Evolutionary conservation across 2,329 filamentous ascomycete species (phyloP).

Genomic region (Nannizziopsis arthrosporioides): DNA sequence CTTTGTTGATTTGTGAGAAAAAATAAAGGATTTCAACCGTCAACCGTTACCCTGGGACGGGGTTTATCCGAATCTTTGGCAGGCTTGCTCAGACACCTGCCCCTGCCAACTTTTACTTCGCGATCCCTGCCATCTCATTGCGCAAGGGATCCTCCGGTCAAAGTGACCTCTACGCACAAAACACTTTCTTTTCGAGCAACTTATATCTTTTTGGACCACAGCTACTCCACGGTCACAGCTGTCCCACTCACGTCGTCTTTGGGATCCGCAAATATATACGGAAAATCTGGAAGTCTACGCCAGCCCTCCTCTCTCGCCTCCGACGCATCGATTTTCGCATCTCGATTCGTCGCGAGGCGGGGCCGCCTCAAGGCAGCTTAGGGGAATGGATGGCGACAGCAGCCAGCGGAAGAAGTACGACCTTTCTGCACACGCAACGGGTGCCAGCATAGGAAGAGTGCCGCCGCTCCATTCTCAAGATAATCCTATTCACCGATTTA

Average conservation of each 20-base stretch:
- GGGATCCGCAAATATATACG: slow-evolving; percentile 15
- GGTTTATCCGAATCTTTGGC: neutral
- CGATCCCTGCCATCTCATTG: slow-evolving; percentile 7
- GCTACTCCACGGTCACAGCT: neutral
- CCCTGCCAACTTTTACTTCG: slow-evolving; percentile 9
- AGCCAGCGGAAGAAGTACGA: slow-evolving; percentile 65
- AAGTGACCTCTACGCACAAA: slow-evolving; percentile 4
- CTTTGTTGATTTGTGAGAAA: neutral
- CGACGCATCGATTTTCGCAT: slow-evolving; percentile 46
- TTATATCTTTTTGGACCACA: neutral
- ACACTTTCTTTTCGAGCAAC: slow-evolving; percentile 1
- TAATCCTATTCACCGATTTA: slow-evolving; percentile 35
- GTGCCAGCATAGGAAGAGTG: slow-evolving; percentile 35
- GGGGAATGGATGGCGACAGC: slow-evolving; percentile 69
- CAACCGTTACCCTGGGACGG: neutral
- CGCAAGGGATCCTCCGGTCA: slow-evolving; percentile 4
- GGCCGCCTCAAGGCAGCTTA: slow-evolving; percentile 41
- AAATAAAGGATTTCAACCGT: neutral
- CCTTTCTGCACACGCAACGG: slow-evolving; percentile 49
- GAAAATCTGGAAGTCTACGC: slow-evolving; percentile 56
- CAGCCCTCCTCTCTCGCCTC: slow-evolving; percentile 52
- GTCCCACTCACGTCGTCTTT: neutral
- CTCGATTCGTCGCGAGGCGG: slow-evolving; percentile 48
- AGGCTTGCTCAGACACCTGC: slow-evolving; percentile 1
- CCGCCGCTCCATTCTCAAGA: slow-evolving; percentile 42